phyloP scores from a whole-genome alignment of 129 eudicot genomes.

The Ambrosia trifida region DNA sequence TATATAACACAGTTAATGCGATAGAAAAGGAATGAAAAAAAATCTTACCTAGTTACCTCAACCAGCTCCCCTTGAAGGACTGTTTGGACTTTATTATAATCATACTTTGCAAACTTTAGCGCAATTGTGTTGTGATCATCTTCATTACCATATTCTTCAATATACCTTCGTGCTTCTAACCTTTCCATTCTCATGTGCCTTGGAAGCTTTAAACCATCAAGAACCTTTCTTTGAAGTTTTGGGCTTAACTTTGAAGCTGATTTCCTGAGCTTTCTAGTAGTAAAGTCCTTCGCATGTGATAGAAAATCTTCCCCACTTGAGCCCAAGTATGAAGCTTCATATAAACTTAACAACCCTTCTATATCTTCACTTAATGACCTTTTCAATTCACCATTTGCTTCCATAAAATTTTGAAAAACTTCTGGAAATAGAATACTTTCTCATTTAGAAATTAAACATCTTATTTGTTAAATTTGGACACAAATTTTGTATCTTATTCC shows the following conservation, averaged over 20 bases:
- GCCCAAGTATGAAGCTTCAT: slow-evolving; percentile 61
- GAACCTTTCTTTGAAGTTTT: slow-evolving; percentile 15
- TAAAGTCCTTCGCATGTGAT: slow-evolving; percentile 41
- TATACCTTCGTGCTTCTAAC: slow-evolving; percentile 49
- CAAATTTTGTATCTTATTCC: no score
- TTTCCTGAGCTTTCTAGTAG: slow-evolving; percentile 32
- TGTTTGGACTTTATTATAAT: slow-evolving; percentile 53
- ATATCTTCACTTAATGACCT: slow-evolving; percentile 37
- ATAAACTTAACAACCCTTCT: slow-evolving; percentile 55
- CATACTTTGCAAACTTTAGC: slow-evolving; percentile 55
- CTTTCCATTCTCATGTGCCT: slow-evolving; percentile 56
- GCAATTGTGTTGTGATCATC: slow-evolving; percentile 29
- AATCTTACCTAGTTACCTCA: slow-evolving; percentile 45
- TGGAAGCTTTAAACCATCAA: slow-evolving; percentile 47
- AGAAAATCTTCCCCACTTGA: slow-evolving; percentile 40
- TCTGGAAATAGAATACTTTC: not conserved
- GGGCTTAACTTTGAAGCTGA: slow-evolving; percentile 26
- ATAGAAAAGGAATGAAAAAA: not conserved
- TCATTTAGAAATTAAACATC: no score
- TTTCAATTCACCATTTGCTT: slow-evolving; percentile 40
- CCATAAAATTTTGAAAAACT: slow-evolving; percentile 42
- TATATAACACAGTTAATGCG: not conserved
- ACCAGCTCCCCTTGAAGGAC: slow-evolving; percentile 48
- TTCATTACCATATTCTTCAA: slow-evolving; percentile 43
- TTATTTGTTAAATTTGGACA: not conserved